A percentile compares a stretch with the other conserved stretches of the same genome.
These are phyloP conservation scores for Trichoderma endophyticum DNA, from an alignment of 2,329 filamentous ascomycete genomes.

Conservation along the genomic window DNA sequence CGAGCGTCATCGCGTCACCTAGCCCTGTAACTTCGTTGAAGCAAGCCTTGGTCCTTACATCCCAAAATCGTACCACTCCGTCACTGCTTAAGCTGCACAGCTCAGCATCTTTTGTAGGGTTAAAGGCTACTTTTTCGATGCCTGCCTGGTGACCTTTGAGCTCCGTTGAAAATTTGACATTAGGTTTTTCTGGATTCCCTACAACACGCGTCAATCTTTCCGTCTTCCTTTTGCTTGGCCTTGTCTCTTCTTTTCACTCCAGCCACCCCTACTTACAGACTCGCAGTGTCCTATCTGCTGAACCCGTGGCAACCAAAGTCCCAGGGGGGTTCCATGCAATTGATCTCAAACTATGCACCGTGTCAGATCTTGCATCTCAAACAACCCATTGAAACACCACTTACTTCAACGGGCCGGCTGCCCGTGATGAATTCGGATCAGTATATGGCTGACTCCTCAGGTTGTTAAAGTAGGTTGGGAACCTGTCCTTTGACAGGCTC, in stretches of 20 bases:
- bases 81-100: slow-evolving; percentile 72
- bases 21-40: slow-evolving; percentile 66
- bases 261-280: slow-evolving; percentile 55
- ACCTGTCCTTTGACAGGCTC: slow-evolving; percentile 65
- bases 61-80: slow-evolving; percentile 75
- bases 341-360: slow-evolving; percentile 59
- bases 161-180: slow-evolving; percentile 72
- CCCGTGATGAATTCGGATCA: slow-evolving; percentile 55
- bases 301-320: slow-evolving; percentile 77
- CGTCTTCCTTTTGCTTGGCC: background rate
- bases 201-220: background rate
- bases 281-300: slow-evolving; percentile 65
- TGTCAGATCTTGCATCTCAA: slow-evolving; percentile 19
- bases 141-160: slow-evolving; percentile 63
- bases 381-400: slow-evolving; percentile 25
- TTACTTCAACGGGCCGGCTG: slow-evolving; percentile 55
- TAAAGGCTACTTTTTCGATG: slow-evolving; percentile 75
- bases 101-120: slow-evolving; percentile 72
- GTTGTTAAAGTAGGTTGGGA: slow-evolving; percentile 62
- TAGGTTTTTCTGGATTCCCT: slow-evolving; percentile 74
- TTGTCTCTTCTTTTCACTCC: background rate
- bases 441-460: slow-evolving; percentile 70
- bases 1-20: slow-evolving; percentile 66
- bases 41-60: slow-evolving; percentile 69
- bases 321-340: slow-evolving; percentile 89